Conservation (phyloP, 1,139 yeast genomes). For the Nakaseomyces uthaithaninus region DNA sequence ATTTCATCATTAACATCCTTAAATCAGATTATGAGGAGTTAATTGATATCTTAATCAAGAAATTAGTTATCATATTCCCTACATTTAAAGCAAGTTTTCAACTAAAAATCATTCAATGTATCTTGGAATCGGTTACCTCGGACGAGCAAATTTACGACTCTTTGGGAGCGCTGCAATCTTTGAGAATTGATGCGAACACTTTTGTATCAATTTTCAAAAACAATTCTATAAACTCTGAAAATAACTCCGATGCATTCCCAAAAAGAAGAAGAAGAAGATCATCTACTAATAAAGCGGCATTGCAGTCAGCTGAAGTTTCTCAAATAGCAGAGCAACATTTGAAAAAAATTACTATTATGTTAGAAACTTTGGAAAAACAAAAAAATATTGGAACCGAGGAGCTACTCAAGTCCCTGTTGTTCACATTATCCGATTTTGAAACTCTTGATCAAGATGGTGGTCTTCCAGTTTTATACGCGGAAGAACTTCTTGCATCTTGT, state of each 20-base stretch:
- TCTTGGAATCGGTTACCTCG: slow-evolving; percentile 49
- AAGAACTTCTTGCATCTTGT: slow-evolving; percentile 83
- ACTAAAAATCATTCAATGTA: slow-evolving; percentile 46
- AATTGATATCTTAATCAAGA: slow-evolving; percentile 43
- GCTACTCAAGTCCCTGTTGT: slow-evolving; percentile 52
- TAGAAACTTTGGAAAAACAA: slow-evolving; percentile 64
- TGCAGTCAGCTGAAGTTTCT: slow-evolving; percentile 64
- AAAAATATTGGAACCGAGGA: slow-evolving; percentile 40
- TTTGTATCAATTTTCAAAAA: slow-evolving; percentile 42
- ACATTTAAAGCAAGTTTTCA: slow-evolving; percentile 51
- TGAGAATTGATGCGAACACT: slow-evolving; percentile 40
- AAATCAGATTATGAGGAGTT: slow-evolving; percentile 44
- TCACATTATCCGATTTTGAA: slow-evolving; percentile 74
- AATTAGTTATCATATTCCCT: slow-evolving; percentile 48
- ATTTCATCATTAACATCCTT: slow-evolving; percentile 50
- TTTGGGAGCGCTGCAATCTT: slow-evolving; percentile 43
- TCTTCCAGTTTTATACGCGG: slow-evolving; percentile 82
- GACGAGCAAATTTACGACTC: slow-evolving; percentile 45
- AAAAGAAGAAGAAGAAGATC: slow-evolving; percentile 72
- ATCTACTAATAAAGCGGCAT: slow-evolving; percentile 63
- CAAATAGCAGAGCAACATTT: slow-evolving; percentile 70
- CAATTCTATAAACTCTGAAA: slow-evolving; percentile 36
- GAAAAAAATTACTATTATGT: slow-evolving; percentile 64
- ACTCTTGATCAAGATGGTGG: slow-evolving; percentile 87
- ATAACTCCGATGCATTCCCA: slow-evolving; percentile 40